Base-by-base conservation (phyloP, 2,329 filamentous ascomycete genomes). In the Fusarium albidum region DNA sequence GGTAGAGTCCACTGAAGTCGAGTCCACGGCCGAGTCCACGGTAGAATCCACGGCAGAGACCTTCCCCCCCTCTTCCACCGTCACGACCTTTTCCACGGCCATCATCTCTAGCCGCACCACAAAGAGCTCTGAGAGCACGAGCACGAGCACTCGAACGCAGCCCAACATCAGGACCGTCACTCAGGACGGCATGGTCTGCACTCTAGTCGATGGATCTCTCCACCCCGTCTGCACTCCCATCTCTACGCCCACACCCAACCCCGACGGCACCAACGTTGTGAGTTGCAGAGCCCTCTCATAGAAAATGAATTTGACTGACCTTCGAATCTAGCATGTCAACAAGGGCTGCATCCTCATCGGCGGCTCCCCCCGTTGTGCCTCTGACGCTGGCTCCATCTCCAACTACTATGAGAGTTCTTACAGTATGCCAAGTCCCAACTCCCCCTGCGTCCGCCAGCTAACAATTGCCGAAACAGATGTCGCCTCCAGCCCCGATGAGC, bases 201-300 rank as follows among this genome's bases (percentile, higher is more conserved):
- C 21, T 2, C 26, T 51, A 15, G 27, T 55, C 14, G 28, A 35
- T 31, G 52, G 52, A n/a, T 55, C 52, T 8, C 33, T 42, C 26
- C 14, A 51, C n/a, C 47, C 52, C 11, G 21, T 32, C 5, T 55
- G 52, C 11, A n/a, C 9, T 9, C 52, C 52, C 3, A 15, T 55
- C 3, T 28, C 25, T 25, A 45, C 35, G 3, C 47, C 48, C 1
- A 50, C 41, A 11, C 40, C 54, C 2, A 57, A 54, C 14, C 50
- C 50, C 29, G 50, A n/a, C 21, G 54, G 54, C 11, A 57, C 54
- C 32, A 57, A 57, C 11, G 45, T 57, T 4, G 54, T 57, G 43
- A 49, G 50, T 50, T 5, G 12, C n/a, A 5, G 12, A 4, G 15
- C 12, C 10, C 15, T 12, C 6, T 14, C 4, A 3, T 9, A 9